phyloP scores from a whole-genome alignment of 1,284 basidiomycete genomes.

The Vanrija sp. region DNA sequence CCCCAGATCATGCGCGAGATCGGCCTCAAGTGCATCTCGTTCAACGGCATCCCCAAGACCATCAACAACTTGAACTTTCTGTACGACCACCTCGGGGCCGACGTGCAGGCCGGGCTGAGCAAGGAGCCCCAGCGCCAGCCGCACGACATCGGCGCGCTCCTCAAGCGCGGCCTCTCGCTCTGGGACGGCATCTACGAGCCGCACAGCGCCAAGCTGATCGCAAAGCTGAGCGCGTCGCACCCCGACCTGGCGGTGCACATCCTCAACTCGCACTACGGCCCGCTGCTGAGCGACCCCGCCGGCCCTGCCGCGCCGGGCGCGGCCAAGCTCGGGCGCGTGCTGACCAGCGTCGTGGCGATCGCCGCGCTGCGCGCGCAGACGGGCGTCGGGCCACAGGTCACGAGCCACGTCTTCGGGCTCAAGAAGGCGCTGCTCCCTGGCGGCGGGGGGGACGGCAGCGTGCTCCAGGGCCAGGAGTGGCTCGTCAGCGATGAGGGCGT shows the following conservation, averaged over 20 bases:
- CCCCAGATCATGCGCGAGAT: slow-evolving; percentile 75
- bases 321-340: slow-evolving; percentile 62
- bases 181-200: slow-evolving; percentile 93
- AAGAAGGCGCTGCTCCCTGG: slow-evolving; percentile 62
- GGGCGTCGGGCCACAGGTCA: slow-evolving; percentile 84
- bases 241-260: slow-evolving; percentile 73
- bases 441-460: slow-evolving; percentile 56
- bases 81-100: slow-evolving; percentile 67
- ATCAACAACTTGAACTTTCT: slow-evolving; percentile 77
- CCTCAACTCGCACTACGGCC: slow-evolving; percentile 81
- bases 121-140: slow-evolving; percentile 48
- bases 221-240: slow-evolving; percentile 75
- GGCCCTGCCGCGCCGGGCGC: slow-evolving; percentile 44
- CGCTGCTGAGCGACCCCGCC: slow-evolving; percentile 73
- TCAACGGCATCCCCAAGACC: slow-evolving; percentile 57
- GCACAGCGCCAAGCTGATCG: slow-evolving; percentile 79
- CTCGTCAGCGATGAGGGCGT: slow-evolving; percentile 84
- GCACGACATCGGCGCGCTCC: slow-evolving; percentile 63
- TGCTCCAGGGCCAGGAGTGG: slow-evolving; percentile 64
- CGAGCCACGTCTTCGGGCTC: slow-evolving; percentile 87
- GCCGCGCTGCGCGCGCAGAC: slow-evolving; percentile 86
- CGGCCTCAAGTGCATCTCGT: slow-evolving; percentile 87
- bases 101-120: slow-evolving; percentile 54
- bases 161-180: slow-evolving; percentile 61
- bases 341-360: slow-evolving; percentile 84